Conservation (phyloP, 176 grass and related monocot species). For the Aegilops umbellulata region DNA sequence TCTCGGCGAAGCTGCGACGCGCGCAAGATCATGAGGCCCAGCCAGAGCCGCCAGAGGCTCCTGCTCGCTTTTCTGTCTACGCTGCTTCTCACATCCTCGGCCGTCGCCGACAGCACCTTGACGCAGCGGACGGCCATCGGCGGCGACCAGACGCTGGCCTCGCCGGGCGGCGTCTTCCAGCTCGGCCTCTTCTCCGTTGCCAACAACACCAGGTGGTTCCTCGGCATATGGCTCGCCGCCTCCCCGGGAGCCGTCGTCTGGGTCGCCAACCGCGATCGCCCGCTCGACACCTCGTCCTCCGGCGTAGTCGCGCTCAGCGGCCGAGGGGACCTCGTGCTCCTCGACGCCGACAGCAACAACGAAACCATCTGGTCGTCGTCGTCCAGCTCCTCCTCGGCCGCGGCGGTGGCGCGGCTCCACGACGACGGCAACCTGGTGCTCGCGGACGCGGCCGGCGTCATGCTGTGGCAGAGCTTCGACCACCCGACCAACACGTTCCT, state of each 20-base stretch:
- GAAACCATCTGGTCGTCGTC: constrained; percentile 25
- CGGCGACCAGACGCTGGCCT: constrained; percentile 35
- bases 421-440: constrained; percentile 63
- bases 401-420: constrained; percentile 19
- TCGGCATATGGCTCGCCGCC: constrained; percentile 56
- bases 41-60: neutral
- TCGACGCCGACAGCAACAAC: neutral
- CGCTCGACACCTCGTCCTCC: constrained; percentile 16
- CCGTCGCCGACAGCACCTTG: constrained; percentile 2
- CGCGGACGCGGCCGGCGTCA: neutral
- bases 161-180: constrained; percentile 28
- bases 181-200: constrained; percentile 50
- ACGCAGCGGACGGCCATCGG: constrained; percentile 9
- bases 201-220: constrained; percentile 24
- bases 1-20: too few relatives aligned
- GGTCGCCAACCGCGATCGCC: constrained; percentile 59
- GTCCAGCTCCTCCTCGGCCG: constrained; percentile 32
- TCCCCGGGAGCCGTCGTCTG: constrained; percentile 46
- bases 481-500: constrained; percentile 61
- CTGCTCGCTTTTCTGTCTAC: neutral
- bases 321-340: constrained; percentile 36
- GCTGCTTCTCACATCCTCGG: neutral
- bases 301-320: constrained; percentile 1
- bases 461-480: constrained; percentile 61
- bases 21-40: neutral